Percentiles rank a stretch among this genome's conserved stretches.
phyloP scores from a whole-genome alignment of 1,284 basidiomycete species.

The Vanrija sp. region DNA sequence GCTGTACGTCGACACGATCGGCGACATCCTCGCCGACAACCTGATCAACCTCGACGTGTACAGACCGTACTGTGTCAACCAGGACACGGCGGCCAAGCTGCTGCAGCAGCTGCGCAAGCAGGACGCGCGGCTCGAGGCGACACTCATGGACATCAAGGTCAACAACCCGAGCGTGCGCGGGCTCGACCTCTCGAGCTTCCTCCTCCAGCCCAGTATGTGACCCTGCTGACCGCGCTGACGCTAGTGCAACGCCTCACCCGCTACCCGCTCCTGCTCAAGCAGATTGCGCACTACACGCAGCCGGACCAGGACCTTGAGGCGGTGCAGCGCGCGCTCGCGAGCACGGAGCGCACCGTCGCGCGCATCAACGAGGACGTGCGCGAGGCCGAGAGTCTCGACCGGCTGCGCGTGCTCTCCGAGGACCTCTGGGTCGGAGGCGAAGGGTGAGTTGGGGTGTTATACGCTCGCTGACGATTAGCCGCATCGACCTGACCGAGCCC shows the following conservation, averaged over 20 bases:
- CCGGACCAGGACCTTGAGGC: slow-evolving; percentile 54
- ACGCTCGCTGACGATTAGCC: slow-evolving; percentile 50
- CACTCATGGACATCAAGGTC: slow-evolving; percentile 27
- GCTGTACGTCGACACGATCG: slow-evolving; percentile 82
- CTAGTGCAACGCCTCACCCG: slow-evolving; percentile 91
- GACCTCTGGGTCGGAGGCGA: slow-evolving; percentile 76
- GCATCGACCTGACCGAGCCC: slow-evolving; percentile 82
- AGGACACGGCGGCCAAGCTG: slow-evolving; percentile 70
- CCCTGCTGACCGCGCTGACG: slow-evolving; percentile 3
- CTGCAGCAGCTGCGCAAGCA: slow-evolving; percentile 68
- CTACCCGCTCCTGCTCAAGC: slow-evolving; percentile 78
- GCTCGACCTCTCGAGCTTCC: slow-evolving; percentile 82
- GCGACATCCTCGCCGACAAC: slow-evolving; percentile 73
- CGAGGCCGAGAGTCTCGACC: slow-evolving; percentile 72
- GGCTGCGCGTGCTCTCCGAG: slow-evolving; percentile 66
- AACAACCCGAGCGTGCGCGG: slow-evolving; percentile 67
- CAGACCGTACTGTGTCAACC: slow-evolving; percentile 87
- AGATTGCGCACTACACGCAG: slow-evolving; percentile 78
- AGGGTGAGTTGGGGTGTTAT: slow-evolving; percentile 55
- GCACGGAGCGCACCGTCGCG: slow-evolving; percentile 67
- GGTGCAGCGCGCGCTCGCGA: slow-evolving; percentile 59
- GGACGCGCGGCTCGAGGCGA: slow-evolving; percentile 60
- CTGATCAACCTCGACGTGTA: slow-evolving; percentile 75
- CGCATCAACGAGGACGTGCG: slow-evolving; percentile 86
- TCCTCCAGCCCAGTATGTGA: slow-evolving; percentile 74